Conservation (phyloP, 2,329 filamentous ascomycete genomes). For the Rachicladosporium sp. region DNA sequence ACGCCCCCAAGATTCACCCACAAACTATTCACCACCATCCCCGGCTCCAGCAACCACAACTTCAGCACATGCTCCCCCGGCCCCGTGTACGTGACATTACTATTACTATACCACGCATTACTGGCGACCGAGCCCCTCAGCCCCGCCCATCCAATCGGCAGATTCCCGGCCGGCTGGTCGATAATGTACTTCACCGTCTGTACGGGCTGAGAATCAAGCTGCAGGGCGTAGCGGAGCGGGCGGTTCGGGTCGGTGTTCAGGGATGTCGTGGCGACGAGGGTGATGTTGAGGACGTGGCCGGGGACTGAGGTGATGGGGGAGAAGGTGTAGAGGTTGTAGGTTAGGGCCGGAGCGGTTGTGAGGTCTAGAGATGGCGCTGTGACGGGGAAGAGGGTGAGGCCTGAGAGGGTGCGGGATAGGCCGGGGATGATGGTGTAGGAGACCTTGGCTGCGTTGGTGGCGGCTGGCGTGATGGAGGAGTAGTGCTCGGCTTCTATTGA, state of each 20-base stretch:
- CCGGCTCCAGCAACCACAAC: conserved; percentile 35
- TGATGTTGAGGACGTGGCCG: conserved; percentile 27
- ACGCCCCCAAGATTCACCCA: conserved; percentile 24
- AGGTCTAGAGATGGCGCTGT: conserved; percentile 38
- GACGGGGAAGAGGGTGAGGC: conserved; percentile 45
- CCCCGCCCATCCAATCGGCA: conserved; percentile 36
- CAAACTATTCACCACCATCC: conserved; percentile 29
- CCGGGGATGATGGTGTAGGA: conserved; percentile 41
- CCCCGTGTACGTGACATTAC: conserved; percentile 22
- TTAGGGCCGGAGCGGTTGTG: conserved; percentile 41
- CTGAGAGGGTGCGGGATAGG: conserved; percentile 47
- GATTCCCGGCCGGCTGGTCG: conserved; percentile 14
- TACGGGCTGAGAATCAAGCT: conserved; percentile 16
- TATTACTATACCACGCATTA: conserved; percentile 37
- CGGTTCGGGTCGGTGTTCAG: conserved; percentile 18
- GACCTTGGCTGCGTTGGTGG: conserved; percentile 16
- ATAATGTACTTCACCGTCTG: conserved; percentile 17
- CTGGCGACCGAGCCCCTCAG: conserved; percentile 32
- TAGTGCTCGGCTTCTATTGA: conserved; percentile 27
- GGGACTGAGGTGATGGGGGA: conserved; percentile 29
- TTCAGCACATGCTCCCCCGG: conserved; percentile 32
- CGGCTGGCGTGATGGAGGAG: conserved; percentile 11
- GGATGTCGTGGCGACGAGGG: conserved; percentile 15
- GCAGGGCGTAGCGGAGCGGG: conserved; percentile 28
- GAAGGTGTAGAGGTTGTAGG: conserved; percentile 52